Base-by-base conservation (phyloP, 1,284 basidiomycete genomes). In the Mycena sp. region DNA sequence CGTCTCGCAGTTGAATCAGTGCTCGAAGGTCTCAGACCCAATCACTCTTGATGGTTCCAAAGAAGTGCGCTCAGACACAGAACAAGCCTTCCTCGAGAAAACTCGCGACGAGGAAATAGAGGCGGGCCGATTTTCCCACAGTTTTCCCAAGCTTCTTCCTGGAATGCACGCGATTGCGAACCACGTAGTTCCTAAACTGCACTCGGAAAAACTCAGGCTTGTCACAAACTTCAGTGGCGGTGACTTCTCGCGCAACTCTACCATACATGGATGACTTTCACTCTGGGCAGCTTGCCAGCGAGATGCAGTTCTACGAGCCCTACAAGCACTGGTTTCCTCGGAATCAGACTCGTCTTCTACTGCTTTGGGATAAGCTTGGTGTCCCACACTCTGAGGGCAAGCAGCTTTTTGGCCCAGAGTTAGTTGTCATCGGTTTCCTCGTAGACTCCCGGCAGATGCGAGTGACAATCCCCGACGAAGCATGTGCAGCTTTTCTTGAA, bases 151-250 rank as follows among this genome's bases (percentile, higher is more conserved):
- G 5, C 73, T 81, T 9, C 69, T 80, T 2, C 78, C 76, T 4
- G 79, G 80, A 9, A 81, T 82, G 79, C 72, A 74, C 49, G 68
- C 65, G 32, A 72, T 76, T 61, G 78, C 79, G 0, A 59, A 80
- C 0, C 69, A 73, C 38, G 76, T 70, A 7, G 74, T 79, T 9
- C 78, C 77, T 0, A 79, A 79, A 45, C 73, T 70, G 1, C 61
- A 72, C 41, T 70, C 74, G 0, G 70, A 69, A 12, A 76, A 77
- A 44, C 67, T 76, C 2, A 67, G 75, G 3, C 65, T 82, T 2
- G 67, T 81, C 37, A 74, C 71, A 46, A 70, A 82, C 60, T 77
- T 78, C 37, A 76, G 73, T 40, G 71, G 73, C 3, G 76, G 79
- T 0, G 30, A 45, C 1, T 70, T 65, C 52, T 63, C 74, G 0